Base-by-base conservation (phyloP, 225 moss, liverwort and hornwort species). In the Antitrichia curtipendula region DNA sequence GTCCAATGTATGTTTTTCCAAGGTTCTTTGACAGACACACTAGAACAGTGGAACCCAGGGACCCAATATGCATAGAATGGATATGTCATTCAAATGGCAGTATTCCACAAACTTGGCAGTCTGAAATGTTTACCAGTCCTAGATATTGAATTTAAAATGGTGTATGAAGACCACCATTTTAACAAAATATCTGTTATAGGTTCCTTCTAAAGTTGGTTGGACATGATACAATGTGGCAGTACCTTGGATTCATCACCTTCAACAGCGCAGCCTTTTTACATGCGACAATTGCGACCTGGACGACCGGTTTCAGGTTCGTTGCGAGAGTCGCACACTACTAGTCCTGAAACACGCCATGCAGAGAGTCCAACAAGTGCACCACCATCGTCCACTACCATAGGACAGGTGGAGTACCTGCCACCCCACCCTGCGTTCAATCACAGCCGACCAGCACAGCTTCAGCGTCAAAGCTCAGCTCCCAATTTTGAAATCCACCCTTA, bases 391-490 rank as follows among this genome's bases (percentile, higher is more conserved):
- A 85, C 63, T 19, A 89, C 87, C 40, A 89, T 89, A 17, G 82
- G 87, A 82, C 86, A 61, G 20, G 78, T 91, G 32, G 85, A 85
- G 74, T 91, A 85, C 53, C 66, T 91, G 27, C 89, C 91, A 7
- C 91, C 91, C 20, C 91, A 91, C 53, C 91, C 91, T 4, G 89
- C 72, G 38, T 91, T 91, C 52, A 91, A 85, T 40, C 73, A 88
- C 73, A 79, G 74, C n/a, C 87, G 72, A 29, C 78, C 86, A 1
- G 57, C 43, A 14, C 85, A 52, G 83, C 83, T 91, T n/a, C 89
- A 88, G 74, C 91, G 91, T 12, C 91, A 91, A 75, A 89, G 66
- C 85, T 91, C 91, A 21, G 38, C 89, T 43, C 91, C 91, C 66
- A 91, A 79, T 60, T 91, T 91, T 32, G 88, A 89, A 82, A 91